A percentile compares a stretch with the other conserved stretches of the same genome.
Conservation (phyloP, 2,329 filamentous ascomycete genomes). For the Podosphaera aphanis region DNA sequence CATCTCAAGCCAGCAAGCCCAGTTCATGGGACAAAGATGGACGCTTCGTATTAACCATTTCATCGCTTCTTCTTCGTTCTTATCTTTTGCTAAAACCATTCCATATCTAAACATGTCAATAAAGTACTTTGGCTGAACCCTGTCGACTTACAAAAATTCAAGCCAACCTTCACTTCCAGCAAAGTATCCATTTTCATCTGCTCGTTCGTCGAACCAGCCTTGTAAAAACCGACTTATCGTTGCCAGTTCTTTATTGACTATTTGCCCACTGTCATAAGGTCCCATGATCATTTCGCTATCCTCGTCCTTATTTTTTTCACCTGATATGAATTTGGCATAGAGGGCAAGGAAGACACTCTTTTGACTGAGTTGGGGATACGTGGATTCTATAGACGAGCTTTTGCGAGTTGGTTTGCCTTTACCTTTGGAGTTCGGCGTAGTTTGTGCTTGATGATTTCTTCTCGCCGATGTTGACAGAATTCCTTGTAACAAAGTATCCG, state of each 20-base stretch:
- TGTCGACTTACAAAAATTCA: conserved; percentile 41
- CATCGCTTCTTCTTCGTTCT: conserved; percentile 68
- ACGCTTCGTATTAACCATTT: conserved; percentile 75
- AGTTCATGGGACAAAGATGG: conserved; percentile 80
- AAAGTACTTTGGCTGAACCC: neutral
- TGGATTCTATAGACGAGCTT: conserved; percentile 1
- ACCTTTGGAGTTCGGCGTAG: conserved; percentile 28
- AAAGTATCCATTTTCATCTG: conserved; percentile 31
- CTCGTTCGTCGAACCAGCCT: conserved; percentile 52
- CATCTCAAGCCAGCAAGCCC: conserved; percentile 91
- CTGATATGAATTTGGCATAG: conserved; percentile 1
- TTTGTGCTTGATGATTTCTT: conserved; percentile 16
- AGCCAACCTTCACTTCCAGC: conserved; percentile 68
- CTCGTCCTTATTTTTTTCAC: conserved; percentile 29
- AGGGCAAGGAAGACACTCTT: conserved; percentile 68
- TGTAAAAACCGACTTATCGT: conserved; percentile 54
- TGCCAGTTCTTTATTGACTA: conserved; percentile 64
- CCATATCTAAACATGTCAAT: conserved; percentile 37
- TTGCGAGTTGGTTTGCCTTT: conserved; percentile 23
- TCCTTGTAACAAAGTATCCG: conserved; percentile 51
- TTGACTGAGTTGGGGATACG: conserved; percentile 46
- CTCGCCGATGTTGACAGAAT: conserved; percentile 25
- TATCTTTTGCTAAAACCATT: conserved; percentile 70
- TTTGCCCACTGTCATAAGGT: conserved; percentile 66
- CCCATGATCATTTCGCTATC: conserved; percentile 95